phyloP scores from a whole-genome alignment of 2,329 filamentous ascomycete genomes.

The Boeremia exigua region DNA sequence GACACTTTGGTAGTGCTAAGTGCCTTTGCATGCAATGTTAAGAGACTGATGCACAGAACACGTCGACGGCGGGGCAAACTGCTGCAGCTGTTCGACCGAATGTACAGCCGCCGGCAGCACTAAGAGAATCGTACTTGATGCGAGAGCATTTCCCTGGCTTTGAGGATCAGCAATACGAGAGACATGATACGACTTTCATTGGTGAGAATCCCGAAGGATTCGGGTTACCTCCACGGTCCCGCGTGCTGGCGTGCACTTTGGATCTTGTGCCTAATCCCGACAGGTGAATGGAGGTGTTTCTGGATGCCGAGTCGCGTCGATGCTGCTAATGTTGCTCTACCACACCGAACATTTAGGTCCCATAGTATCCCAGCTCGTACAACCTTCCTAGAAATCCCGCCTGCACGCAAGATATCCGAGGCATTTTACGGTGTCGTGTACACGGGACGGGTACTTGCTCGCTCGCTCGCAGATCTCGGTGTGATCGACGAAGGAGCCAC shows the following conservation, averaged over 20 bases:
- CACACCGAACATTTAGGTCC: conserved; percentile 70
- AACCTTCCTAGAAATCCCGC: conserved; percentile 84
- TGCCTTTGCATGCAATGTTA: no score
- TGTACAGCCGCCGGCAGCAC: background rate
- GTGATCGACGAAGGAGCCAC: conserved; percentile 6
- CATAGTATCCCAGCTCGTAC: conserved; percentile 7
- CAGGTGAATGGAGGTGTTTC: conserved; percentile 11
- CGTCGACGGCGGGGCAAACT: no score
- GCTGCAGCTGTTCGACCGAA: no score
- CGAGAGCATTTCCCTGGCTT: background rate
- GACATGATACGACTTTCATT: background rate
- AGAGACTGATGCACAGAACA: no score
- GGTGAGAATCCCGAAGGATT: background rate
- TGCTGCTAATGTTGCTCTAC: conserved; percentile 77
- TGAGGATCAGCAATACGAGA: background rate
- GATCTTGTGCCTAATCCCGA: background rate
- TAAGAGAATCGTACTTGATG: background rate
- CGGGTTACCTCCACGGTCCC: background rate
- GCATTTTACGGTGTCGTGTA: background rate
- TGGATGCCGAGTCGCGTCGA: conserved; percentile 1
- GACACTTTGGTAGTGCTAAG: no score
- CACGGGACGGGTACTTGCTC: background rate
- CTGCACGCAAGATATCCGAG: conserved; percentile 61
- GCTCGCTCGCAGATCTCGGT: conserved; percentile 4
- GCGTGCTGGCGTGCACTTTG: conserved; percentile 7